Evolutionary conservation across 129 eudicot species (phyloP).

Genomic region (Dittrichia graveolens): DNA sequence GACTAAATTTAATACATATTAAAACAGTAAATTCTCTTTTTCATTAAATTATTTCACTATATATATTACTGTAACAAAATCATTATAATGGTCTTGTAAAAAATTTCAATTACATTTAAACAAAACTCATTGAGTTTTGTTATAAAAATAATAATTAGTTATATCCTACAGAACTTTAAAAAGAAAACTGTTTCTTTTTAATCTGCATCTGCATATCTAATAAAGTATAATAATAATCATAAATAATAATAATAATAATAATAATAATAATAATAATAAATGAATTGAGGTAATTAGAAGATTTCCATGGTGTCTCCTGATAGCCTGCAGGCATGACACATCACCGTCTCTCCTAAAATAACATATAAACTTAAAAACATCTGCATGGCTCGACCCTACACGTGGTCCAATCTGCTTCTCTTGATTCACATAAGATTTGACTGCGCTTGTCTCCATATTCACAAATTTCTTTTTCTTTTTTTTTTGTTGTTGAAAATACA

Average conservation of each 20-base stretch:
- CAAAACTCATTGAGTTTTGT: too few relatives aligned
- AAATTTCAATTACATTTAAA: too few relatives aligned
- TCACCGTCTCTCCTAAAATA: constrained; percentile 7
- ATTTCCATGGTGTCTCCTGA: background rate
- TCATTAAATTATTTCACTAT: too few relatives aligned
- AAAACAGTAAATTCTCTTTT: too few relatives aligned
- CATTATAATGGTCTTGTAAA: too few relatives aligned
- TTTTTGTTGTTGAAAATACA: background rate
- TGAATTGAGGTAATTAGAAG: background rate
- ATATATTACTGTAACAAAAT: too few relatives aligned
- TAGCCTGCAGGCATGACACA: constrained; percentile 25
- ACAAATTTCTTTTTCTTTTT: background rate
- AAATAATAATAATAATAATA: background rate
- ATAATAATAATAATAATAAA: background rate
- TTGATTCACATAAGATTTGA: constrained; percentile 29
- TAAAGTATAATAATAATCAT: background rate
- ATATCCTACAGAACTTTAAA: too few relatives aligned
- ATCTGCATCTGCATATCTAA: too few relatives aligned
- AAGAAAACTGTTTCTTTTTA: too few relatives aligned
- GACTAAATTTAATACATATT: too few relatives aligned
- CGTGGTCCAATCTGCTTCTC: constrained; percentile 33
- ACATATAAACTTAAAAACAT: constrained; percentile 7
- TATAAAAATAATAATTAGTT: too few relatives aligned
- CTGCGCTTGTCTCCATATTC: constrained; percentile 7
- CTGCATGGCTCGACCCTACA: constrained; percentile 17